Conservation (phyloP, 108 stramenopile species). For the Discostella pseudostelligera region DNA sequence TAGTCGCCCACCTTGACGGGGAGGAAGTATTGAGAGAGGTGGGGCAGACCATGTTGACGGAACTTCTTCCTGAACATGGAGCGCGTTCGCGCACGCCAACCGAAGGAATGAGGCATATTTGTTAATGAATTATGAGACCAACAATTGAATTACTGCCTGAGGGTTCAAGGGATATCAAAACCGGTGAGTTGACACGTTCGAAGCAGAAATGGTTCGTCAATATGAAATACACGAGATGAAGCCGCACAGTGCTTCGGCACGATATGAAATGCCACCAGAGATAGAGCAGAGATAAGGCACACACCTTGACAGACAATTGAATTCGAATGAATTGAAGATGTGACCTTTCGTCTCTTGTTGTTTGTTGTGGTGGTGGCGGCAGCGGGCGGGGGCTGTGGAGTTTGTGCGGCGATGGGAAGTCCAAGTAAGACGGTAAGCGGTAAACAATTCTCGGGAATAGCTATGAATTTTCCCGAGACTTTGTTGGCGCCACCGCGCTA, state of each 20-base stretch:
- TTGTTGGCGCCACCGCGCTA: no score
- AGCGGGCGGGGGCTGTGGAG: no score
- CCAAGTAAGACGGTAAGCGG: no score
- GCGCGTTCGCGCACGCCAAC: slow-evolving; percentile 97
- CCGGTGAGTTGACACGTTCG: background rate
- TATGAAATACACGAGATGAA: background rate
- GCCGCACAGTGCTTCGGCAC: background rate
- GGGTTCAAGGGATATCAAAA: slow-evolving; percentile 2
- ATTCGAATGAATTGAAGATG: no score
- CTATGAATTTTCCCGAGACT: no score
- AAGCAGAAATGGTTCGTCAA: background rate
- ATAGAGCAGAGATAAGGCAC: no score
- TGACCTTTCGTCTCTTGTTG: no score
- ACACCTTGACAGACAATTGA: background rate
- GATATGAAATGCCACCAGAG: no score
- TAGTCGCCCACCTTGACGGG: slow-evolving; percentile 96
- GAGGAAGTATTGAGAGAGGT: slow-evolving; percentile 90
- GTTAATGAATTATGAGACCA: slow-evolving; percentile 3
- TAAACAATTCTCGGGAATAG: no score
- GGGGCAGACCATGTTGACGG: slow-evolving; percentile 87
- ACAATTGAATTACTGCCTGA: no score
- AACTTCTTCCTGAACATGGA: slow-evolving; percentile 99
- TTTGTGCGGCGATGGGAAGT: no score
- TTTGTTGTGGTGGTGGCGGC: no score
- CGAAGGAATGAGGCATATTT: slow-evolving; percentile 98